Conservation (phyloP, 108 stramenopile genomes). For the Cyclotella distinguenda region DNA sequence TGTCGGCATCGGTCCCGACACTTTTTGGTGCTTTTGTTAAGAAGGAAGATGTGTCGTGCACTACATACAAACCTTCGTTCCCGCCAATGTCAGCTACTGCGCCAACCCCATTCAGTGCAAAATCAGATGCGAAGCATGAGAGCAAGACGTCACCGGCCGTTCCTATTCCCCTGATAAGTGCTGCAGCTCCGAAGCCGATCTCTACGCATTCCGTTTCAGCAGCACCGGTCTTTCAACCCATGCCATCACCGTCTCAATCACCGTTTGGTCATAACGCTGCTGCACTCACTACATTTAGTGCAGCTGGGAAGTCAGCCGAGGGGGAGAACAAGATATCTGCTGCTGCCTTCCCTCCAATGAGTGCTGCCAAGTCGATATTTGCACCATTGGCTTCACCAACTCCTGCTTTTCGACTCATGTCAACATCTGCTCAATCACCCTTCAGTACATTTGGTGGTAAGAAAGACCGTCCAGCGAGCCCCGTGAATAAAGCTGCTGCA, state of each 20-base stretch:
- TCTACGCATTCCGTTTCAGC: not conserved
- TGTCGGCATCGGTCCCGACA: too few species aligned
- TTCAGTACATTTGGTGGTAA: slow-evolving; percentile 33
- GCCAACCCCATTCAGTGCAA: too few species aligned
- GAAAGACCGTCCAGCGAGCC: slow-evolving; percentile 4
- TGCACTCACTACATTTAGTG: not conserved
- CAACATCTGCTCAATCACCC: slow-evolving; percentile 58
- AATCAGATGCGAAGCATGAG: too few species aligned
- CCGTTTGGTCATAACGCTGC: slow-evolving; percentile 40
- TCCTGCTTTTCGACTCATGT: slow-evolving; percentile 59
- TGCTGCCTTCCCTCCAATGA: slow-evolving; percentile 45
- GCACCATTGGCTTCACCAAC: not conserved
- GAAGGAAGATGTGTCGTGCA: too few species aligned
- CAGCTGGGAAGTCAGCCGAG: not conserved
- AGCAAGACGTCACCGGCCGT: too few species aligned
- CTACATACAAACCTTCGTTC: too few species aligned
- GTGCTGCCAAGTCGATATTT: slow-evolving; percentile 17
- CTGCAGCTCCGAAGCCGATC: slow-evolving; percentile 1
- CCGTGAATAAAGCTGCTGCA: not conserved
- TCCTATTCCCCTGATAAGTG: slow-evolving; percentile 60
- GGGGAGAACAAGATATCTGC: not conserved
- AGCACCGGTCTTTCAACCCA: not conserved
- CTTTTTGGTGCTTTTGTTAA: too few species aligned
- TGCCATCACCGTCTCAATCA: slow-evolving; percentile 48
- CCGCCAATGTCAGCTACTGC: too few species aligned